Evolutionary conservation across 1,139 yeast genomes (phyloP), one percentile per base, ranked within the genome.

Genomic region (Magnusiomyces magnusii): DNA sequence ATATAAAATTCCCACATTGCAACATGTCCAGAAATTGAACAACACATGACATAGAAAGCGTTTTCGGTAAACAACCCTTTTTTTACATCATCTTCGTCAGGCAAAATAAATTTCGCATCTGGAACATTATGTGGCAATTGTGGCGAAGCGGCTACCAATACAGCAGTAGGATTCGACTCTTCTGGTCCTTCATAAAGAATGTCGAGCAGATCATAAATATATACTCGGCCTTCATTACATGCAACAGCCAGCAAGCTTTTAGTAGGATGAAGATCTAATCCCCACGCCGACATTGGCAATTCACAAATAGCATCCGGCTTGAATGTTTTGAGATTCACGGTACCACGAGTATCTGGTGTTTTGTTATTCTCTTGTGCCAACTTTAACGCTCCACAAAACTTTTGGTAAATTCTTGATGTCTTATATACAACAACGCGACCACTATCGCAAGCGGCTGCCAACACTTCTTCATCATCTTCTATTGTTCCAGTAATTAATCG

Each of bases 71-170:
- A 53, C 3, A 60, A 44, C 2, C 60, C 56, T 21, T 47, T 53
- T 2, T 41, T 53, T 21, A 53, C 53, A 15, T 58, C 60, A 1
- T 57, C 62, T 2, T 58, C 64, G 1, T 65, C 64, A 31, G 69
- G 68, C 3, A 65, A 65, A 1, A 80, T 63, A 58, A 83, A 76
- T 28, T 79, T 72, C 1, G 83, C 80, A 58, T 78, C 82, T 0
- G 91, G 90, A 17, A 86, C 76, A 65, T 86, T 85, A 65, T 83
- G 86, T 13, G 77, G 67, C 19, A 85, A 62, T 54, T 73, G 77
- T 31, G 78, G 80, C 2, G 83, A 72, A 17, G 61, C 36, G 23
- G 60, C 57, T 47, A 54, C 25, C 19, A 24, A 42, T 7, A 27
- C n/a, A 3, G 24, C 31, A 3, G 25, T 28, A 3, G 27, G 7